Base-by-base conservation (phyloP, 164 flowering plant genomes). In the Vitis labrusca region DNA sequence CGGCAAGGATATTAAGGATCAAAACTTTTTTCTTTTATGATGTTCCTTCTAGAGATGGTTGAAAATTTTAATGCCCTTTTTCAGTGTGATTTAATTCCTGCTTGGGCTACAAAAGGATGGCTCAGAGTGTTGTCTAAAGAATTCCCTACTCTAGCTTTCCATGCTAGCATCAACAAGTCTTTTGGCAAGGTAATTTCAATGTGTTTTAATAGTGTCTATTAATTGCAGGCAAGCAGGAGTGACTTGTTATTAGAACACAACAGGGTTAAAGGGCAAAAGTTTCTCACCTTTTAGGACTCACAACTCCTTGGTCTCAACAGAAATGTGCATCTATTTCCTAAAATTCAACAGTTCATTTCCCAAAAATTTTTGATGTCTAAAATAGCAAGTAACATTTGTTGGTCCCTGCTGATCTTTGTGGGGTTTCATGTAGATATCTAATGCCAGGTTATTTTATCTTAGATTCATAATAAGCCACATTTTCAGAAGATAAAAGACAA, bases 31-130 rank as follows among this genome's bases (percentile, higher is more conserved):
- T 49, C 19, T 58, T 67, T 60, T 17, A 3, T 67, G 16, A 23
- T 56, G 9, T 57, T 59, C 12, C 30, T 32, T 63, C 14, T n/a
- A 9, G 27, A 47, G 19, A 11, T 15, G 10, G 15, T 69, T 51
- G 14, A 64, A 57, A 48, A 11, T 55, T 47, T 37, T 37, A 37
- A 5, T 37, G 44, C 44, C 7, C 44, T 37, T 23, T 53, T 65
- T 23, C 84, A 94, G 98, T 93, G 99, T 77, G 99, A 96, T 80
- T 79, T 96, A 73, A 80, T 94, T 73, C 99, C 99, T 52, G 96
- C 98, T 27, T 96, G 98, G 99, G 97, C 88, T 61, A 92, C 98
- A 56, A 96, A 91, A 82, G 97, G 94, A 65, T 96, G 99, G 99
- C 91, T 96, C 55, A 85, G 94, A 56, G 80, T 85, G 12, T 82